These are phyloP conservation scores for Kitagawia praeruptora DNA, from an alignment of 129 eudicot species.

Conservation along the genomic window DNA sequence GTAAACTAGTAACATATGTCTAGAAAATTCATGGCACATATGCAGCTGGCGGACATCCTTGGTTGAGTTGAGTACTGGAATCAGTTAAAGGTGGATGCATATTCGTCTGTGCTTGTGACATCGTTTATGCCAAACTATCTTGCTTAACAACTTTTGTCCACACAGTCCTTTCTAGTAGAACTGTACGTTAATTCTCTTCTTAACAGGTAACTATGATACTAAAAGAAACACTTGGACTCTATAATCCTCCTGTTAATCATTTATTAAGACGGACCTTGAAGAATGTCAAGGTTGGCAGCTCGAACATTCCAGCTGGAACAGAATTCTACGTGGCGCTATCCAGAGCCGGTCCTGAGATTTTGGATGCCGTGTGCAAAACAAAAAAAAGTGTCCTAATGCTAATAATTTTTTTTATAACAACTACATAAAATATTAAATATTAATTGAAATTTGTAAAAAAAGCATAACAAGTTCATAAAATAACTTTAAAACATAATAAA, in stretches of 20 bases:
- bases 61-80: background rate
- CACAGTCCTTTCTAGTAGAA: background rate
- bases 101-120: background rate
- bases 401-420: too few species aligned
- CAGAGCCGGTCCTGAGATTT: too few species aligned
- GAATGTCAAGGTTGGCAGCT: conserved; percentile 16
- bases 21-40: background rate
- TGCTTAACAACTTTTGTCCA: background rate
- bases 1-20: background rate
- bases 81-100: background rate
- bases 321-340: conserved; percentile 41
- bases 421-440: too few species aligned
- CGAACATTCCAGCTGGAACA: conserved; percentile 36
- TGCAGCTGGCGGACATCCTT: background rate
- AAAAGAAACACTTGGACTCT: conserved; percentile 1
- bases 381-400: too few species aligned
- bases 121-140: background rate
- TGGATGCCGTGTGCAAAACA: too few species aligned
- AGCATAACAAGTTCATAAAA: too few species aligned
- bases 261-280: background rate
- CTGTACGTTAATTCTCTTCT: background rate
- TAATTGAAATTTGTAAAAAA: too few species aligned
- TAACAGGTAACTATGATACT: background rate
- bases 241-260: background rate
- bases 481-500: too few species aligned